Base-by-base conservation (phyloP, 495 filamentous ascomycete species). In the Pyronema omphalodes region DNA sequence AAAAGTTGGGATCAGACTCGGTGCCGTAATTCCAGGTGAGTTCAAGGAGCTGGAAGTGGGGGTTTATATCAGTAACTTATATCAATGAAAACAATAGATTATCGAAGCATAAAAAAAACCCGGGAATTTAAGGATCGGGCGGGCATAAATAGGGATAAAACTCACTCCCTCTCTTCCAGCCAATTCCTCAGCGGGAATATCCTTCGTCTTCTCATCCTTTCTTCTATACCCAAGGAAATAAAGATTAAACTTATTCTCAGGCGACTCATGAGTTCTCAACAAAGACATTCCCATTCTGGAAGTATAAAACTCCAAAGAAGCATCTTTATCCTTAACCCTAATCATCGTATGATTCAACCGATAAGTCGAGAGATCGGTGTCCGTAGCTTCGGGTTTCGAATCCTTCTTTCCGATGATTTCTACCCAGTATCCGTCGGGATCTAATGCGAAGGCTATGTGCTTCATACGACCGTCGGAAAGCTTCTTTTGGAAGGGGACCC, bases 401-500 rank as follows among this genome's bases (percentile, higher is more conserved):
- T 76, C 65, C 45, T 68, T 68, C 67, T 79, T 68, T 1, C 56
- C 60, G 44, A 72, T 70, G 18, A 71, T 59, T 54, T 71, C 68
- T 5, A 71, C 71, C 60, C 57, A 68, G 68, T 70, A 72, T 74
- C 81, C 81, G 68, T 96, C 89, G 3, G 91, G 91, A 62, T 96
- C 91, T 55, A 94, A 75, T 5, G 74, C 91, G 62, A 96, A 98
- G 0, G 89, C 91, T 60, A 96, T 93, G 60, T 82, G 70, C 57
- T 75, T 76, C 86, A 94, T 94, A 17, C 81, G 75, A 0, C 89
- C 91, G 52, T 98, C 89, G 2, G 77, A 76, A 39, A 95, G 67
- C 65, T 83, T 88, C 79, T 98, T 95, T 75, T 96, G 84, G 71
- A 95, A 96, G 29, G 73, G 73, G 67, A 94, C 93, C 0, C 88